These are phyloP conservation scores for Ascodesmis nigricans DNA, from an alignment of 495 filamentous ascomycete genomes.

Conservation along the genomic window DNA sequence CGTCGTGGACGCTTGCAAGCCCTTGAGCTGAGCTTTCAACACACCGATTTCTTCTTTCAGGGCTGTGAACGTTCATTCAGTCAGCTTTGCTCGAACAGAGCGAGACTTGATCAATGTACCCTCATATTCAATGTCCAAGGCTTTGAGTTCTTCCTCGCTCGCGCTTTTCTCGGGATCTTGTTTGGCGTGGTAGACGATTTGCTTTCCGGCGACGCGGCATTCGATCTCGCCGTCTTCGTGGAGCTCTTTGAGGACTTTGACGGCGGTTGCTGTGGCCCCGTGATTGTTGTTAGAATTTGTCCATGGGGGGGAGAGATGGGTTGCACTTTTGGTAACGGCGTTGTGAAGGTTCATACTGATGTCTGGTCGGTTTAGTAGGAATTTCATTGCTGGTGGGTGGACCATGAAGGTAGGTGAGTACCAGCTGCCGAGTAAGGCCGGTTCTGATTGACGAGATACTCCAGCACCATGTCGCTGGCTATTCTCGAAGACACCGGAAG, in stretches of 20 bases:
- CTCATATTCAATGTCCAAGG: conserved; percentile 15
- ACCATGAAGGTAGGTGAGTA: no score
- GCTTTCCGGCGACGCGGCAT: conserved; percentile 19
- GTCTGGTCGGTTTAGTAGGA: conserved; percentile 7
- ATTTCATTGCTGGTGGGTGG: not conserved
- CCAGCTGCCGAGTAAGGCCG: conserved; percentile 21
- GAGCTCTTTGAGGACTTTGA: conserved; percentile 18
- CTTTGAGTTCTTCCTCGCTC: conserved; percentile 18
- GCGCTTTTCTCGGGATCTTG: conserved; percentile 17
- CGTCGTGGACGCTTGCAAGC: conserved; percentile 13
- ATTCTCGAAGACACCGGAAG: conserved; percentile 4
- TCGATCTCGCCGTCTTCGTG: conserved; percentile 19
- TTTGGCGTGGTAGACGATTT: conserved; percentile 18
- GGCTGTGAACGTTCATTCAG: conserved; percentile 5
- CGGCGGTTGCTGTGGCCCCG: conserved; percentile 10
- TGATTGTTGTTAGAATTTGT: conserved; percentile 2
- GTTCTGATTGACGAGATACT: conserved; percentile 20
- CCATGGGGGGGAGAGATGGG: no score
- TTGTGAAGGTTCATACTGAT: conserved; percentile 21
- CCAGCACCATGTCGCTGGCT: conserved; percentile 19
- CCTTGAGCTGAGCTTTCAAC: conserved; percentile 15
- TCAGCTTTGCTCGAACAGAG: not conserved
- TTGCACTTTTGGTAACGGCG: conserved; percentile 19
- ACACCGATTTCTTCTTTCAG: conserved; percentile 11
- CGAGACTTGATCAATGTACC: conserved; percentile 3